Conservation (phyloP, 768 basidiomycete species). For the Tulasnella sp. region DNA sequence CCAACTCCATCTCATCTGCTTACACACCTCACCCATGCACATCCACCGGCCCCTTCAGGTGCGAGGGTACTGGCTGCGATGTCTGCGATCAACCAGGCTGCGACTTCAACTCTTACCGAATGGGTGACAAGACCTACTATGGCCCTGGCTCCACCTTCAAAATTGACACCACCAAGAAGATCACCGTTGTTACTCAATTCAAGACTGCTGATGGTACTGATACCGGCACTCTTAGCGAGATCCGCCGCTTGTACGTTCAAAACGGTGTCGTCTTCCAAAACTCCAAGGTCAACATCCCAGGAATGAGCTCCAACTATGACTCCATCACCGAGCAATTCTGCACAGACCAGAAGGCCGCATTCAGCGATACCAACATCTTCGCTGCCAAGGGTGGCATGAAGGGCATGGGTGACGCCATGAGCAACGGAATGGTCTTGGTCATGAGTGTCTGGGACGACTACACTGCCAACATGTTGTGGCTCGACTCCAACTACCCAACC, state of each 20-base stretch:
- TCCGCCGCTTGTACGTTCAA: constrained; percentile 34
- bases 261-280: constrained; percentile 40
- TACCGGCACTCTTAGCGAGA: constrained; percentile 37
- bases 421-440: constrained; percentile 37
- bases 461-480: constrained; percentile 43
- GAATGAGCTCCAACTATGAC: constrained; percentile 23
- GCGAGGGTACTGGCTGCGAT: constrained; percentile 28
- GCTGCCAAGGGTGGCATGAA: constrained; percentile 31
- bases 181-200: constrained; percentile 52
- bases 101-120: constrained; percentile 51
- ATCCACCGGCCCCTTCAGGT: constrained; percentile 30
- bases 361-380: constrained; percentile 36
- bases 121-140: constrained; percentile 37
- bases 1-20: constrained; percentile 39
- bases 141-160: constrained; percentile 30
- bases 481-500: constrained; percentile 22
- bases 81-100: constrained; percentile 46
- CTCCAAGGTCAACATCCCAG: constrained; percentile 35
- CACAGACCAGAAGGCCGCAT: constrained; percentile 22
- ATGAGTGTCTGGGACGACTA: constrained; percentile 45
- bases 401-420: constrained; percentile 27
- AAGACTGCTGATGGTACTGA: constrained; percentile 35
- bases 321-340: constrained; percentile 16
- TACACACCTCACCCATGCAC: constrained; percentile 40
- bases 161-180: constrained; percentile 37